A percentile compares a stretch with the other conserved stretches of the same genome.
phyloP scores from a whole-genome alignment of 208 protist species.

The Leishmania turanica region DNA sequence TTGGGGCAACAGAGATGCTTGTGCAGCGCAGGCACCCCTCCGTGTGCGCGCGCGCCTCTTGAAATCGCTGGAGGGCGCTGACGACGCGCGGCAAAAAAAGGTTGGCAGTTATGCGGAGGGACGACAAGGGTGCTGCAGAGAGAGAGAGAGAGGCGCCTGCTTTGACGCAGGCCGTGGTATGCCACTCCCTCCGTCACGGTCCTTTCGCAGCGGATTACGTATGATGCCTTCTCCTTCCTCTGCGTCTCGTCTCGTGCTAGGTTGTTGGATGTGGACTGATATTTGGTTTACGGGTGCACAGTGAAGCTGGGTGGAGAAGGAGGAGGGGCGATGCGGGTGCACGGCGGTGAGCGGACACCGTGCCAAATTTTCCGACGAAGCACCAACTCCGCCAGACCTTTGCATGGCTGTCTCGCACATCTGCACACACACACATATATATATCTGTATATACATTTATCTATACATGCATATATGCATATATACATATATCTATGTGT shows the following conservation, averaged over 20 bases:
- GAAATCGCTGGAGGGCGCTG: background rate
- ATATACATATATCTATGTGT: too few species aligned
- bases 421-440: too few species aligned
- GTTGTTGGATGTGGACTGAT: background rate
- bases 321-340: background rate
- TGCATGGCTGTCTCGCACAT: background rate
- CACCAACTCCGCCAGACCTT: background rate
- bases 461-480: background rate
- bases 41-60: background rate
- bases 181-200: background rate
- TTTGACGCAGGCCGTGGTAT: background rate
- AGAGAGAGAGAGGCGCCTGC: background rate
- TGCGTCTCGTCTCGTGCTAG: background rate
- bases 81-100: too few species aligned
- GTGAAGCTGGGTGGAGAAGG: background rate
- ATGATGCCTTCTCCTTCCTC: background rate
- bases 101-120: background rate
- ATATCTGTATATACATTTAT: too few species aligned
- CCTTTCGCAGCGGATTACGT: background rate
- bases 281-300: background rate
- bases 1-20: background rate
- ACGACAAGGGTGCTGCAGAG: background rate
- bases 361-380: background rate
- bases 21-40: background rate
- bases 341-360: background rate